Conservation (phyloP, 345 rosid species). For the Salix purpurea region DNA sequence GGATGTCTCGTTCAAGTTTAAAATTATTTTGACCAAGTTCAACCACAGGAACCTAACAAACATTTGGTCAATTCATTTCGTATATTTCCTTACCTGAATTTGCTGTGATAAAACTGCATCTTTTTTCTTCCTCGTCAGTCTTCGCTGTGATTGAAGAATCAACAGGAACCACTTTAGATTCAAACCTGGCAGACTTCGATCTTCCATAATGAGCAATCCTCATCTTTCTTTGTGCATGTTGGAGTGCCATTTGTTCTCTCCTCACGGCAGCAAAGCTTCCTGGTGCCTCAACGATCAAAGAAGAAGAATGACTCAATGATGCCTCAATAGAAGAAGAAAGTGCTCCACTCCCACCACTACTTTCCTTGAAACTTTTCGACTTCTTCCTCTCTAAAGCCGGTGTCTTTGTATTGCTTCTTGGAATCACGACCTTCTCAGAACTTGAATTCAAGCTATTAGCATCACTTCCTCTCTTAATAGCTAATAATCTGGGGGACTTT, state of each 20-base stretch:
- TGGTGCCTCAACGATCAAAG: slow-evolving; percentile 40
- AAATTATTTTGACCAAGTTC: neutral
- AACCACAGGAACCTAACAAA: neutral
- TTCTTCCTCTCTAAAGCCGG: slow-evolving; percentile 41
- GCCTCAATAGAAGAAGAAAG: slow-evolving; percentile 7
- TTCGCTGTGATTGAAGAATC: slow-evolving; percentile 13
- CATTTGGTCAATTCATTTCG: neutral
- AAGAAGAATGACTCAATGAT: slow-evolving; percentile 16
- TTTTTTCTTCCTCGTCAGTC: slow-evolving; percentile 26
- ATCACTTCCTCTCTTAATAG: slow-evolving; percentile 37
- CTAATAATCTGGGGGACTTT: slow-evolving; percentile 32
- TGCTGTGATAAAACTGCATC: slow-evolving; percentile 55
- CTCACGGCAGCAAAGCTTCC: slow-evolving; percentile 67
- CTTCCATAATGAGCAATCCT: slow-evolving; percentile 62
- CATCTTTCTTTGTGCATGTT: slow-evolving; percentile 59
- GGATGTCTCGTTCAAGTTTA: neutral
- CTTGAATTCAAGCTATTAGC: slow-evolving; percentile 30
- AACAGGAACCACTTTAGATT: slow-evolving; percentile 27
- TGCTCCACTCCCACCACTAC: neutral
- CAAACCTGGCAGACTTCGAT: slow-evolving; percentile 53
- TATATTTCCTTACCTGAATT: slow-evolving; percentile 41
- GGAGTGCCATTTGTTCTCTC: slow-evolving; percentile 57
- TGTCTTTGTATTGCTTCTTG: slow-evolving; percentile 6
- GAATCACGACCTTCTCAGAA: slow-evolving; percentile 28
- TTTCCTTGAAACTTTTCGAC: slow-evolving; percentile 52